Percentiles rank a stretch among this genome's conserved stretches.
These are phyloP conservation scores for Acrodontium crateriforme DNA, from an alignment of 2,329 filamentous ascomycete species.

Conservation along the genomic window DNA sequence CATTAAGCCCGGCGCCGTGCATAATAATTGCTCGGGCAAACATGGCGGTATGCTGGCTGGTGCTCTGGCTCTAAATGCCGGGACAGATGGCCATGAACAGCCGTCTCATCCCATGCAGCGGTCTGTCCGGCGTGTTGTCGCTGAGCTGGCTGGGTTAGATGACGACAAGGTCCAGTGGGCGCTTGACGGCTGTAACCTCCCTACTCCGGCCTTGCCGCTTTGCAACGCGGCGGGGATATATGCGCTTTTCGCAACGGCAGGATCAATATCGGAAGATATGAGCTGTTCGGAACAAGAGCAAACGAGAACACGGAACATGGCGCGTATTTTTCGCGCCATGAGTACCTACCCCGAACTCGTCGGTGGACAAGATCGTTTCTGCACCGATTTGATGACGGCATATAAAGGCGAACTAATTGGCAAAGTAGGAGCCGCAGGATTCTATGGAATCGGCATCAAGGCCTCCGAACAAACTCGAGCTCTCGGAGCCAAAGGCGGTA, in stretches of 20 bases:
- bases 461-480: slow-evolving; percentile 22
- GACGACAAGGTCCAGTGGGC: slow-evolving; percentile 26
- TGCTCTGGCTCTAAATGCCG: not conserved
- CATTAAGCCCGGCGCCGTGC: slow-evolving; percentile 1
- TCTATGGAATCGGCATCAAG: slow-evolving; percentile 33
- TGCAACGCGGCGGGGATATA: slow-evolving; percentile 23
- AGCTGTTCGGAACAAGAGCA: slow-evolving; percentile 10
- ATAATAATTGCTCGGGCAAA: slow-evolving; percentile 5
- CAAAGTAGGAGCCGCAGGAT: slow-evolving; percentile 37
- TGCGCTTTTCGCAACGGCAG: slow-evolving; percentile 25
- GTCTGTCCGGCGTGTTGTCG: slow-evolving; percentile 24
- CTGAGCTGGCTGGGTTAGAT: slow-evolving; percentile 12
- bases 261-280: too few species aligned
- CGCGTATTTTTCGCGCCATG: slow-evolving; percentile 32
- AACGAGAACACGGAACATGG: slow-evolving; percentile 9
- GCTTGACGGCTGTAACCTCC: slow-evolving; percentile 35
- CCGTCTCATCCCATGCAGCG: slow-evolving; percentile 15
- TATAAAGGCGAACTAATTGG: slow-evolving; percentile 29
- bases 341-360: slow-evolving; percentile 29
- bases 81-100: not conserved
- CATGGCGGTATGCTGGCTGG: slow-evolving; percentile 5
- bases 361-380: slow-evolving; percentile 34
- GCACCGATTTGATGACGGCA: slow-evolving; percentile 30
- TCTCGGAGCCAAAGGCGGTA: slow-evolving; percentile 22
- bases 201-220: slow-evolving; percentile 32